Evolutionary conservation across 345 rosid species (phyloP).

Genomic region (Syzygium grande): DNA sequence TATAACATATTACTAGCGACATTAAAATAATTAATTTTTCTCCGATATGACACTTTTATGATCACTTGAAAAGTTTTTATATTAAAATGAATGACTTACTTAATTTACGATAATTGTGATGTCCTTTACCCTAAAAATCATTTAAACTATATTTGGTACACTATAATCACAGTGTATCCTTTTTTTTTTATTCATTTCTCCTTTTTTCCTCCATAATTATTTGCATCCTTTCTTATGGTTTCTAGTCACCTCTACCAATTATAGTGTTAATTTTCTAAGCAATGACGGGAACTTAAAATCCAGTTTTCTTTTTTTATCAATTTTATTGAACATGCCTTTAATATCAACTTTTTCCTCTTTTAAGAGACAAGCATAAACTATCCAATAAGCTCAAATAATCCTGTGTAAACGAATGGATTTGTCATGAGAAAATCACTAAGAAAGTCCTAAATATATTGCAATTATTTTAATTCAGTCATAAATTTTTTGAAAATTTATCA

Average conservation of each 20-base stretch:
- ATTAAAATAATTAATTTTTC: no score
- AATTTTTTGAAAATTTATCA: no score
- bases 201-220: not conserved
- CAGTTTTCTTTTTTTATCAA: not conserved
- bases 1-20: fast-evolving
- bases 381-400: not conserved
- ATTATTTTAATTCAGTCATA: no score
- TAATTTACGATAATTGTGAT: not conserved
- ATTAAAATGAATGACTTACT: not conserved
- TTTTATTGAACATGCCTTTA: not conserved
- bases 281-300: not conserved
- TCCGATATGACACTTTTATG: fast-evolving
- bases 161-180: not conserved
- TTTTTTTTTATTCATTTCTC: no score
- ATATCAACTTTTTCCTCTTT: not conserved
- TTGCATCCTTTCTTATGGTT: not conserved
- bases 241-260: not conserved
- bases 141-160: not conserved
- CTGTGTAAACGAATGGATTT: not conserved
- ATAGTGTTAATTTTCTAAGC: not conserved
- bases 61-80: no score
- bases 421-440: not conserved
- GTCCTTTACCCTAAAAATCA: not conserved
- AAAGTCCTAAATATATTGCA: no score
- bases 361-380: not conserved